phyloP scores from a whole-genome alignment of 2,329 filamentous ascomycete genomes.

The Cladosporium sp. region DNA sequence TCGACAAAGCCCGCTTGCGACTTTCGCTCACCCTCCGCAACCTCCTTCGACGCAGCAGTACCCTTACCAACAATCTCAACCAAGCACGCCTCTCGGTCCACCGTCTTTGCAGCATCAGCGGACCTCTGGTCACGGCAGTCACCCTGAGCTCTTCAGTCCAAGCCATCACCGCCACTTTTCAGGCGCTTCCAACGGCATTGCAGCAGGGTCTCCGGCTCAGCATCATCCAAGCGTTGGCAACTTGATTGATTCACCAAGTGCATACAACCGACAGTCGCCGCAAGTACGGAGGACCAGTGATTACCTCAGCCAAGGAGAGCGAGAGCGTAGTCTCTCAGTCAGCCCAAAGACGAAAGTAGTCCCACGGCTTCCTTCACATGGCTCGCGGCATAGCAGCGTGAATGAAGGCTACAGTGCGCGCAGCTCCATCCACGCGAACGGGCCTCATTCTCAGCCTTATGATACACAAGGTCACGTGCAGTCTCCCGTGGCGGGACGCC shows the following conservation, averaged over 20 bases:
- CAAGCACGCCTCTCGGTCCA: slow-evolving; percentile 46
- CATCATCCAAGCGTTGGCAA: slow-evolving; percentile 32
- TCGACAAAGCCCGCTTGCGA: slow-evolving; percentile 27
- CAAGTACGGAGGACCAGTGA: slow-evolving; percentile 25
- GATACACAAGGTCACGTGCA: slow-evolving; percentile 24
- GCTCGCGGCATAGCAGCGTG: slow-evolving; percentile 30
- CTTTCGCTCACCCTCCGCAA: slow-evolving; percentile 26
- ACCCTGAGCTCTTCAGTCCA: slow-evolving; percentile 27
- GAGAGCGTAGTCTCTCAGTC: slow-evolving; percentile 67
- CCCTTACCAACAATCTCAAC: slow-evolving; percentile 40
- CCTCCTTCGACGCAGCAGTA: slow-evolving; percentile 29
- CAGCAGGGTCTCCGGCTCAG: slow-evolving; percentile 27
- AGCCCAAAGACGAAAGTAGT: slow-evolving; percentile 64
- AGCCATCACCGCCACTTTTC: slow-evolving; percentile 30
- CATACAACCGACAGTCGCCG: slow-evolving; percentile 22
- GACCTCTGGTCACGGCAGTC: slow-evolving; percentile 20
- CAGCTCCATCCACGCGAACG: slow-evolving; percentile 23
- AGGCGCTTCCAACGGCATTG: slow-evolving; percentile 26
- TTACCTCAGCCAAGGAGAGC: slow-evolving; percentile 53
- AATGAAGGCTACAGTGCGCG: slow-evolving; percentile 26
- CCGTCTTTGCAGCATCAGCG: slow-evolving; percentile 29
- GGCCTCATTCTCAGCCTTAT: slow-evolving; percentile 16
- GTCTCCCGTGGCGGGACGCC: slow-evolving; percentile 13
- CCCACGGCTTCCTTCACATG: slow-evolving; percentile 25
- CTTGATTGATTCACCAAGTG: slow-evolving; percentile 36